Conservation (phyloP, 352 stramenopile genomes). For the Phytophthora cactorum region DNA sequence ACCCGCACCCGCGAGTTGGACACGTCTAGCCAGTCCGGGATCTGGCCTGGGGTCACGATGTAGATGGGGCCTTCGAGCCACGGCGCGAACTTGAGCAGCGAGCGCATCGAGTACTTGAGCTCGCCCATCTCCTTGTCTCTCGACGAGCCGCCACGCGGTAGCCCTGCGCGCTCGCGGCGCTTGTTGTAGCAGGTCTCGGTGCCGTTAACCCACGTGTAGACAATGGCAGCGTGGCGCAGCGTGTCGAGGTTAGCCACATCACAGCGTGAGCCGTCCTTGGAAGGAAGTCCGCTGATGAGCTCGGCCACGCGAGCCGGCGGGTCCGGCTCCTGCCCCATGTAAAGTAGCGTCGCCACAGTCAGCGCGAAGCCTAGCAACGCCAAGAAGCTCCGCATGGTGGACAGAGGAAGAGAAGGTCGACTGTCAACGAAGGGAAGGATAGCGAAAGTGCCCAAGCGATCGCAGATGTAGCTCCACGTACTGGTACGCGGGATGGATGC, state of each 20-base stretch:
- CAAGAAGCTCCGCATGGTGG: conserved; percentile 53
- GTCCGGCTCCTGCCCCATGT: conserved; percentile 52
- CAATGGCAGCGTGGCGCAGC: conserved; percentile 69
- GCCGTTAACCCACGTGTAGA: conserved; percentile 90
- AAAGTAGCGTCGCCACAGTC: conserved; percentile 55
- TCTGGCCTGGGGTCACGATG: conserved; percentile 84
- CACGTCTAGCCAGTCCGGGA: conserved; percentile 80
- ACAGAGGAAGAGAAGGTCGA: not conserved
- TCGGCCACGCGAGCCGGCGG: conserved; percentile 56
- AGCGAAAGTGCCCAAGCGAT: conserved; percentile 7
- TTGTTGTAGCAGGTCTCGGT: conserved; percentile 83
- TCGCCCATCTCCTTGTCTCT: conserved; percentile 87
- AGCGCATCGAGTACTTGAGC: conserved; percentile 87
- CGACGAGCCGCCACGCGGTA: conserved; percentile 66
- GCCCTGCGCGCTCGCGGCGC: conserved; percentile 52
- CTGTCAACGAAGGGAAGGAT: conserved; percentile 1
- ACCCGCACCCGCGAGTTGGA: conserved; percentile 72
- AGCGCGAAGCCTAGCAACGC: conserved; percentile 57
- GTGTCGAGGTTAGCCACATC: conserved; percentile 74
- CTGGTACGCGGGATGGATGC: conserved; percentile 13
- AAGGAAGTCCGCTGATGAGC: conserved; percentile 44
- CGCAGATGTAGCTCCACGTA: conserved; percentile 17
- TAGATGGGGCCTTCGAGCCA: conserved; percentile 86
- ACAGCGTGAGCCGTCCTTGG: conserved; percentile 44
- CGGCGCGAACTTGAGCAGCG: conserved; percentile 78